Percentiles rank a stretch among this genome's conserved stretches.
Evolutionary conservation across 352 stramenopile species (phyloP).

Genomic region (Globisporangium spiculum): DNA sequence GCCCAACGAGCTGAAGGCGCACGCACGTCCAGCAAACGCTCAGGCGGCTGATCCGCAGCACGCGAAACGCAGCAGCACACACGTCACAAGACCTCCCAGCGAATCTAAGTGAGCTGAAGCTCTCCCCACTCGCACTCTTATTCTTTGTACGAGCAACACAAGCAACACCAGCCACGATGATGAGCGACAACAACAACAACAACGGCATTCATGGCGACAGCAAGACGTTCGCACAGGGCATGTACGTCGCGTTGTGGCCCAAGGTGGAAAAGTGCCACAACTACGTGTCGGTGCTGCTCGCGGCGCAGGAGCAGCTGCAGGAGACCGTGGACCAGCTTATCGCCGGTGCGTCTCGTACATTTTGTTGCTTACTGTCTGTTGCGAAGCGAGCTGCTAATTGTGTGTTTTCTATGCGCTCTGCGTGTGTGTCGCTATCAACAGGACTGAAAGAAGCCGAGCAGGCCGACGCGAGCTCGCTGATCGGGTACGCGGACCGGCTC

Average conservation of each 20-base stretch:
- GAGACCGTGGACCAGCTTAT: slow-evolving; percentile 61
- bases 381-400: background rate
- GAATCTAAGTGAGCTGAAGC: background rate
- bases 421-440: slow-evolving; percentile 15
- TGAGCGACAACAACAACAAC: slow-evolving; percentile 6
- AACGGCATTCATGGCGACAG: background rate
- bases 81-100: background rate
- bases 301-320: slow-evolving; percentile 70
- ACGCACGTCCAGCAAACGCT: background rate
- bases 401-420: background rate
- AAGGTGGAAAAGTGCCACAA: slow-evolving; percentile 81
- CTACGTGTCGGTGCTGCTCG: slow-evolving; percentile 70
- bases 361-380: background rate
- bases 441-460: slow-evolving; percentile 63
- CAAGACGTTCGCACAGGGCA: slow-evolving; percentile 56
- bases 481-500: slow-evolving; percentile 71
- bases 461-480: slow-evolving; percentile 48
- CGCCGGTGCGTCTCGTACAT: slow-evolving; percentile 27
- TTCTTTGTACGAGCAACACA: background rate
- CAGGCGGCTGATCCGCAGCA: background rate
- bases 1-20: background rate
- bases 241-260: slow-evolving; percentile 81
- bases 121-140: background rate
- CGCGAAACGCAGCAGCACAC: background rate
- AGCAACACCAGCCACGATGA: slow-evolving; percentile 7